Base-by-base conservation (phyloP, 768 basidiomycete species). In the Chiua virens region DNA sequence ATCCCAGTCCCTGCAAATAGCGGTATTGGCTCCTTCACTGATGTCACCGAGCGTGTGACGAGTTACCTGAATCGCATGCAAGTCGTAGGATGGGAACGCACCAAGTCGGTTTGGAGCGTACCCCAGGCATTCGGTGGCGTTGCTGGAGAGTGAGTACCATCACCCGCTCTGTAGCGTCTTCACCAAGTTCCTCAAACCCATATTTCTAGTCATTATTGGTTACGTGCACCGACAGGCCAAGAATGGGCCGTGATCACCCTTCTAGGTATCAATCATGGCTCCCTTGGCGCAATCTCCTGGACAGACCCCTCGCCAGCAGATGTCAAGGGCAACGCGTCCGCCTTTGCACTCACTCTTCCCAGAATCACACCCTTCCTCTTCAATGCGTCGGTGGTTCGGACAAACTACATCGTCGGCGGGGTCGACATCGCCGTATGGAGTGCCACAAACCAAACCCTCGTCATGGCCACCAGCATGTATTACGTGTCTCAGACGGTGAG, bases 101-200 rank as follows among this genome's bases (percentile, higher is more conserved):
- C 77, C 9, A 84, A 87, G 60, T 75, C 82, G 3, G 75, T 89
- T 4, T 92, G 89, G 89, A 80, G 82, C 6, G 87, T 90, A 0
- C 85, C 88, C 3, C 89, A 91, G 65, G 87, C 79, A 2, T 91
- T 91, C 55, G 86, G 87, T 32, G 78, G 77, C 38, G 57, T 45
- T 18, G 14, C 61, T 3, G 63, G 60, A 22, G 60, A 64, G 71
- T 75, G 42, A 61, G 74, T 67, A 5, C 1, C 28, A 3, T 10
- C n/a, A 21, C 39, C 8, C 28, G 20, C 5, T 32, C 21, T 8
- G 23, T 8, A 36, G 11, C 17, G 15, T 22, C 1, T 30, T 10
- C 20, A 45, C 5, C 9, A 20, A 30, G 13, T 30, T 22, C n/a
- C 43, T 43, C 25, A 47, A 42, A 17, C n/a, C 2, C 8, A 7